Conservation (phyloP, 306 rosid species). For the Canavalia gladiata region DNA sequence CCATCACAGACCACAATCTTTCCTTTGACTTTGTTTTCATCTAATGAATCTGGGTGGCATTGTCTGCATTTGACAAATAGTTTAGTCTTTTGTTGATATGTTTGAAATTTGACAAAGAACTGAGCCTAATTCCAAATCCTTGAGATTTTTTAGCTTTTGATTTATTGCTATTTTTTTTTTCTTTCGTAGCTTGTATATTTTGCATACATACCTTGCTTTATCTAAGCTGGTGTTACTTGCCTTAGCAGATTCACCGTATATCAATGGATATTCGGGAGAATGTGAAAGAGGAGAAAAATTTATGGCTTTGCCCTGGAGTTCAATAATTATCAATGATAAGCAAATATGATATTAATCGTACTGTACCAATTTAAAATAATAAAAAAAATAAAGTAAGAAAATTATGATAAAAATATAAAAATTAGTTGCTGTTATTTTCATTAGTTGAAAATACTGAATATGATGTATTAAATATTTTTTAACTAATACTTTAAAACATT, state of each 20-base stretch:
- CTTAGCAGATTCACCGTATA: slow-evolving; percentile 60
- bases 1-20: slow-evolving; percentile 74
- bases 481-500: no score
- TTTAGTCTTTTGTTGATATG: neutral
- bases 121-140: no score
- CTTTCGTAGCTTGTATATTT: neutral
- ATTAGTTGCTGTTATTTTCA: no score
- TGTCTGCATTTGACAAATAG: slow-evolving; percentile 51
- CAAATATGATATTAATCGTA: neutral
- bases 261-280: slow-evolving; percentile 60
- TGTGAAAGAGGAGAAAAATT: slow-evolving; percentile 71
- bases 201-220: slow-evolving; percentile 64
- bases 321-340: neutral
- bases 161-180: no score
- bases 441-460: no score
- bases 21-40: slow-evolving; percentile 60
- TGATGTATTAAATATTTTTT: no score
- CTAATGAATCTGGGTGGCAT: slow-evolving; percentile 60
- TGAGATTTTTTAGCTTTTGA: neutral
- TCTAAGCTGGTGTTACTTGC: slow-evolving; percentile 8
- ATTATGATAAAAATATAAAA: neutral
- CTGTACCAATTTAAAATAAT: neutral
- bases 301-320: slow-evolving; percentile 74
- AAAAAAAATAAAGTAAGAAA: neutral
- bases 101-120: neutral